phyloP scores from a whole-genome alignment of 345 rosid species.

The Trapa incisa region DNA sequence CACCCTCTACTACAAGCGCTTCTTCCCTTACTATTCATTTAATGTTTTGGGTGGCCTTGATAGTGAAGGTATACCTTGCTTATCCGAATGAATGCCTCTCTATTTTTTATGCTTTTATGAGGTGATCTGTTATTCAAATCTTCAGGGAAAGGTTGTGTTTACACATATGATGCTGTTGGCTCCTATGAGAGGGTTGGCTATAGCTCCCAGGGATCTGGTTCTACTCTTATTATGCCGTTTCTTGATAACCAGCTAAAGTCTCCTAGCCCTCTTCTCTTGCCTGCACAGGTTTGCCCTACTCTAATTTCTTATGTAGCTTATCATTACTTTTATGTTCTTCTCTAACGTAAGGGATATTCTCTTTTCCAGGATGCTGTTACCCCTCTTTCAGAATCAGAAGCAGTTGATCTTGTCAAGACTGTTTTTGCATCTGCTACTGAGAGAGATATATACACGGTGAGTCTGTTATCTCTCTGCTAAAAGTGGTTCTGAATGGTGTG shows the following conservation, averaged over 20 bases:
- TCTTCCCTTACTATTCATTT: slow-evolving; percentile 92
- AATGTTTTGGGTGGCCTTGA: slow-evolving; percentile 96
- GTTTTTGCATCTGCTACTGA: slow-evolving; percentile 92
- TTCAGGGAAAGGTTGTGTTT: slow-evolving; percentile 88
- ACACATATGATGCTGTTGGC: slow-evolving; percentile 96
- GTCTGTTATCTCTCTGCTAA: slow-evolving; percentile 11
- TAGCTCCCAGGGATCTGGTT: slow-evolving; percentile 92
- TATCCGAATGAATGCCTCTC: not conserved
- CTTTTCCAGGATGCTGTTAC: slow-evolving; percentile 75
- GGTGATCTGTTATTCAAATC: not conserved
- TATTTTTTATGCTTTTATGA: not conserved
- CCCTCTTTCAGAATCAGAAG: slow-evolving; percentile 82
- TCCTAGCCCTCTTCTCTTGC: slow-evolving; percentile 95
- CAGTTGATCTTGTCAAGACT: slow-evolving; percentile 81
- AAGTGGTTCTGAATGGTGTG: not conserved
- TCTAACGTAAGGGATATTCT: too few relatives aligned
- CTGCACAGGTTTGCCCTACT: slow-evolving; percentile 30
- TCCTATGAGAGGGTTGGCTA: slow-evolving; percentile 97
- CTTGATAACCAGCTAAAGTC: slow-evolving; percentile 93
- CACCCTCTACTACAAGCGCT: slow-evolving; percentile 92
- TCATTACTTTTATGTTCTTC: not conserved
- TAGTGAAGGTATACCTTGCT: slow-evolving; percentile 46
- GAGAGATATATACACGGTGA: slow-evolving; percentile 93
- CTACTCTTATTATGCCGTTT: slow-evolving; percentile 85
- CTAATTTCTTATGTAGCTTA: not conserved